phyloP scores from a whole-genome alignment of 148 eudicot species.

The Vaccinium myrtillus region DNA sequence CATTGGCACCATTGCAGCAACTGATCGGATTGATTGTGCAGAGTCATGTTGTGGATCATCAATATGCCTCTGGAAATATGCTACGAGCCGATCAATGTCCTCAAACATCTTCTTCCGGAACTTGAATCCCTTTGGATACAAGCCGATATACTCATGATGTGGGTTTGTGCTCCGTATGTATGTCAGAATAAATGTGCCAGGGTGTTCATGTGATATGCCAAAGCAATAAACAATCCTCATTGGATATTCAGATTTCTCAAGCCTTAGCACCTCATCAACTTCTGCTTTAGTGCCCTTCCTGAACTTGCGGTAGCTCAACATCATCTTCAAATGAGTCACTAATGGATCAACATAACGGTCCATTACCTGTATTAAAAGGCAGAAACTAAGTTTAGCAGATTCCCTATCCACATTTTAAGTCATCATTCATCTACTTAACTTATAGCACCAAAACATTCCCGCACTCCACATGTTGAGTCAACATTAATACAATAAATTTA shows the following conservation, averaged over 20 bases:
- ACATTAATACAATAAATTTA: background rate
- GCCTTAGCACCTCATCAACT: constrained; percentile 73
- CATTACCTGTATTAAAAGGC: constrained; percentile 62
- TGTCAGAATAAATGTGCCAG: constrained; percentile 87
- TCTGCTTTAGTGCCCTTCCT: constrained; percentile 82
- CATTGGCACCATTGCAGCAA: constrained; percentile 98
- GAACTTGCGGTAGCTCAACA: constrained; percentile 87
- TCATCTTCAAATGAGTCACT: constrained; percentile 72
- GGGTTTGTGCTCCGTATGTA: constrained; percentile 86
- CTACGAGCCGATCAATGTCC: constrained; percentile 77
- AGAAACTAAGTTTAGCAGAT: background rate
- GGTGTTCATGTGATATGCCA: constrained; percentile 96
- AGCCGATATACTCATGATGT: constrained; percentile 89
- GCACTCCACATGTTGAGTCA: background rate
- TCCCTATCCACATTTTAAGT: background rate
- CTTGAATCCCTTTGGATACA: constrained; percentile 92
- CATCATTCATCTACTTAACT: background rate
- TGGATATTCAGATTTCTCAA: constrained; percentile 71
- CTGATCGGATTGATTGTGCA: constrained; percentile 67
- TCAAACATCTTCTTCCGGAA: constrained; percentile 86
- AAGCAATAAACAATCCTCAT: constrained; percentile 78
- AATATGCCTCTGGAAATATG: constrained; percentile 84
- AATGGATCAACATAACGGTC: constrained; percentile 98
- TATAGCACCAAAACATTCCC: too few relatives aligned
- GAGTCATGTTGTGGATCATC: constrained; percentile 76